Evolutionary conservation across 495 filamentous ascomycete species (phyloP).

Genomic region (Ramalina intermedia): DNA sequence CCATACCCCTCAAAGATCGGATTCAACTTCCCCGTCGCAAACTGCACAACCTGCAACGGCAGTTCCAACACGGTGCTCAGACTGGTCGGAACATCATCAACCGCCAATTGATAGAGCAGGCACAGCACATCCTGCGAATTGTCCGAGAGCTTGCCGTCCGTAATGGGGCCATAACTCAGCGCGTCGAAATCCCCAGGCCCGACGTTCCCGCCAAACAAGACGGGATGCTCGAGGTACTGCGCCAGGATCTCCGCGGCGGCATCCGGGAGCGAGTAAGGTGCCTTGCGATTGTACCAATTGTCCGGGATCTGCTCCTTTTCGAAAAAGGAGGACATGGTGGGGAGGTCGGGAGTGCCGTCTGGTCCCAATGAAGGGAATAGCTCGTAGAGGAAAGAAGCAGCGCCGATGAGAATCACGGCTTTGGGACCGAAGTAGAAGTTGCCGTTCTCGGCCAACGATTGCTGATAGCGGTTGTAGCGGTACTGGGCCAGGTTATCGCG

Average conservation of each 20-base stretch:
- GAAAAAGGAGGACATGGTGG: slow-evolving; percentile 26
- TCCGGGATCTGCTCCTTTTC: slow-evolving; percentile 25
- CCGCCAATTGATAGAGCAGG: slow-evolving; percentile 25
- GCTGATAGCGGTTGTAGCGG: slow-evolving; percentile 22
- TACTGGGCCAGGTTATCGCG: slow-evolving; percentile 19
- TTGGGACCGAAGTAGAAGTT: slow-evolving; percentile 27
- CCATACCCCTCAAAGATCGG: slow-evolving; percentile 20
- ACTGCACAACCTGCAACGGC: slow-evolving; percentile 17
- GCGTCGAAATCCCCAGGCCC: slow-evolving; percentile 21
- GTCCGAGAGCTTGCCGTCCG: slow-evolving; percentile 17
- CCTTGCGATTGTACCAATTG: slow-evolving; percentile 24
- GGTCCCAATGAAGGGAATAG: slow-evolving; percentile 21
- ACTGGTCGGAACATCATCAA: slow-evolving; percentile 17
- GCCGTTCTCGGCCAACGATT: slow-evolving; percentile 19
- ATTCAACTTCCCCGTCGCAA: slow-evolving; percentile 12
- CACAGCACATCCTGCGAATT: slow-evolving; percentile 14
- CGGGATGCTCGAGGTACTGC: slow-evolving; percentile 23
- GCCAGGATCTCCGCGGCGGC: slow-evolving; percentile 20
- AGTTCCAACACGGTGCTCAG: slow-evolving; percentile 19
- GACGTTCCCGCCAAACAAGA: slow-evolving; percentile 25
- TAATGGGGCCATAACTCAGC: slow-evolving; percentile 17
- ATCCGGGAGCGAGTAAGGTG: slow-evolving; percentile 19
- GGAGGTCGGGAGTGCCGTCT: slow-evolving; percentile 19
- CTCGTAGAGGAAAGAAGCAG: slow-evolving; percentile 28
- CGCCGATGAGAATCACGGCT: slow-evolving; percentile 22